Conservation (phyloP, 2,329 filamentous ascomycete genomes). For the Phaeosphaeriaceae sp. region DNA sequence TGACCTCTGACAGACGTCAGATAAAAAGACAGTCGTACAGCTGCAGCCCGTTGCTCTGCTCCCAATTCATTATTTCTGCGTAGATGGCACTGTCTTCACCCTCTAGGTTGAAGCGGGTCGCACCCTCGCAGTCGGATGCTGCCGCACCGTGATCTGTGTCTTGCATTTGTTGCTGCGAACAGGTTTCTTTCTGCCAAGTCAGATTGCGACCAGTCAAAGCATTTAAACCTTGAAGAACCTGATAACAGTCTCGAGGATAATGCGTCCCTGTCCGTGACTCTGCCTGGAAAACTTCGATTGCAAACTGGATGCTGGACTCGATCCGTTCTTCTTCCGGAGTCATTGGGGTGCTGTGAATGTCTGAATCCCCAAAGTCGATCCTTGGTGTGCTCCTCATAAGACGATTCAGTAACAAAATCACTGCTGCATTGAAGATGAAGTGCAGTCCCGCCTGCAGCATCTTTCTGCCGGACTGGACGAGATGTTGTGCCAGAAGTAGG, state of each 20-base stretch:
- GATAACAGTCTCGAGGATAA: constrained; percentile 32
- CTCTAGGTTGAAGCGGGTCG: background rate
- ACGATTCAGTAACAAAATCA: constrained; percentile 32
- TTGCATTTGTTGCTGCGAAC: background rate
- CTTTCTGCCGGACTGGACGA: constrained; percentile 15
- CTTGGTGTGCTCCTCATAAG: constrained; percentile 10
- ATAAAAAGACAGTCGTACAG: constrained; percentile 20
- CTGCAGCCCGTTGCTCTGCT: constrained; percentile 22
- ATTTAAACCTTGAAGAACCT: constrained; percentile 31
- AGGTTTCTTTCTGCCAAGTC: background rate
- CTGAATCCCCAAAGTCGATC: background rate
- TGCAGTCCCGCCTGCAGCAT: constrained; percentile 33
- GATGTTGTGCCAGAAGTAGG: constrained; percentile 22
- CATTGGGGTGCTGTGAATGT: background rate
- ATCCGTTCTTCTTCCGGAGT: constrained; percentile 4
- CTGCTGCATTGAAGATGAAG: constrained; percentile 36
- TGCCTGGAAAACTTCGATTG: constrained; percentile 29
- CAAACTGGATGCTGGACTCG: constrained; percentile 24
- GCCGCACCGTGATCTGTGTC: background rate
- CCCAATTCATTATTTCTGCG: constrained; percentile 24
- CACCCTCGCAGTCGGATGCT: background rate
- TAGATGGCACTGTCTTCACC: constrained; percentile 12
- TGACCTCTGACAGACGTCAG: constrained; percentile 3
- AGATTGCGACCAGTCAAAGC: constrained; percentile 28
- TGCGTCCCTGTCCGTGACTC: constrained; percentile 32